Conservation (phyloP, 2,329 filamentous ascomycete genomes). For the Scleromitrula shiraiana region DNA sequence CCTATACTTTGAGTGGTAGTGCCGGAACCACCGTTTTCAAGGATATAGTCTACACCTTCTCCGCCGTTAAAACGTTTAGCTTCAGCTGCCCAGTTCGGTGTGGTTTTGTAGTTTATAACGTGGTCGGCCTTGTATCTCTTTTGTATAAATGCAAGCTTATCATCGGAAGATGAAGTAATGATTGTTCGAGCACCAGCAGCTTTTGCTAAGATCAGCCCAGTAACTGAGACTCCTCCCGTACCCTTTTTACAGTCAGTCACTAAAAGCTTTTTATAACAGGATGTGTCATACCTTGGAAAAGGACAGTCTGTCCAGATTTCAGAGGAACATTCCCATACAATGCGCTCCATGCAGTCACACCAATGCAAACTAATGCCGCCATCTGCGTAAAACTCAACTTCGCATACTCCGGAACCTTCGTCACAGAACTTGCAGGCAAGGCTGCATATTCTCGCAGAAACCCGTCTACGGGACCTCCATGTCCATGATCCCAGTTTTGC, state of each 20-base stretch:
- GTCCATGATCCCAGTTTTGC: constrained; percentile 7
- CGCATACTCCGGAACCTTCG: constrained; percentile 37
- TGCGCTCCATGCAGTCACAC: constrained; percentile 40
- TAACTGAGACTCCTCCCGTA: constrained; percentile 35
- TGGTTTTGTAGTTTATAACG: constrained; percentile 32
- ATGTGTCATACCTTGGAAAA: constrained; percentile 31
- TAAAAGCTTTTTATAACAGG: constrained; percentile 39
- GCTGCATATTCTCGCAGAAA: constrained; percentile 36
- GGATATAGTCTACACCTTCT: constrained; percentile 51
- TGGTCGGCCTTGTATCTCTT: not conserved
- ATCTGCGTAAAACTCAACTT: constrained; percentile 35
- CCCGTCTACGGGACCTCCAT: constrained; percentile 30
- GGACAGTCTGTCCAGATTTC: constrained; percentile 33
- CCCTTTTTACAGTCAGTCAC: constrained; percentile 43
- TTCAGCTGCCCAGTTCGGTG: constrained; percentile 50
- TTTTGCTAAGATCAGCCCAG: constrained; percentile 21
- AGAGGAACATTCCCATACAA: constrained; percentile 36
- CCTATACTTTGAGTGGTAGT: constrained; percentile 35
- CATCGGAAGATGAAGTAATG: constrained; percentile 14
- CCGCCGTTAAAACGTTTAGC: constrained; percentile 42
- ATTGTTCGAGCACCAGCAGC: constrained; percentile 33
- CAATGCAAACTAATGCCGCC: constrained; percentile 39
- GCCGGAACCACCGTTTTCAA: constrained; percentile 59
- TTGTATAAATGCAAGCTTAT: constrained; percentile 13
- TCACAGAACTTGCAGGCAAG: constrained; percentile 33